Conservation (phyloP, 2,329 filamentous ascomycete genomes). For the Penicillium capsulatum region DNA sequence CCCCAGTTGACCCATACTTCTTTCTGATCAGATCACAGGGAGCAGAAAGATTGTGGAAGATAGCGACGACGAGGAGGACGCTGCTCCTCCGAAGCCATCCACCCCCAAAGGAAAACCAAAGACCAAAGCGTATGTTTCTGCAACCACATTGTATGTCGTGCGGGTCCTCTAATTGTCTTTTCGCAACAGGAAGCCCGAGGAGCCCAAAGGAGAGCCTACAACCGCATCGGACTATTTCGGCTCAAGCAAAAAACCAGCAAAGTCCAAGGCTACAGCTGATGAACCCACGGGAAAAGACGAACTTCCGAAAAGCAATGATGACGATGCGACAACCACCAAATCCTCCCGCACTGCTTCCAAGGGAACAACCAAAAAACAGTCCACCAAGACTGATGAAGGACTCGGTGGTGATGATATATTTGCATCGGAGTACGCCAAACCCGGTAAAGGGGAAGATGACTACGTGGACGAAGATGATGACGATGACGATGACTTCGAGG, state of each 20-base stretch:
- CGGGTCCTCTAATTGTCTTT: slow-evolving; percentile 6
- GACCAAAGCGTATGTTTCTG: slow-evolving; percentile 47
- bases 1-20: background rate
- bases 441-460: slow-evolving; percentile 60
- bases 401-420: slow-evolving; percentile 78
- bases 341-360: slow-evolving; percentile 12
- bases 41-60: slow-evolving; percentile 72
- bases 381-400: slow-evolving; percentile 53
- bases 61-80: slow-evolving; percentile 70
- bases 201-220: slow-evolving; percentile 53
- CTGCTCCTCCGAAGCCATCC: slow-evolving; percentile 34
- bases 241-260: slow-evolving; percentile 54
- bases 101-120: slow-evolving; percentile 36
- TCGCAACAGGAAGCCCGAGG: slow-evolving; percentile 44
- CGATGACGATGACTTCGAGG: slow-evolving; percentile 60
- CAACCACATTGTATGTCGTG: background rate
- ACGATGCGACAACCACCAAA: slow-evolving; percentile 15
- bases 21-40: slow-evolving; percentile 26
- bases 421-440: slow-evolving; percentile 64
- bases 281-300: too few relatives aligned
- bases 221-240: slow-evolving; percentile 63
- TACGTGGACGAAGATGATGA: slow-evolving; percentile 60
- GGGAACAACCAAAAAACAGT: slow-evolving; percentile 1
- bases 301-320: slow-evolving; percentile 10
- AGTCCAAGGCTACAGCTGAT: slow-evolving; percentile 14